Percentiles rank a stretch among this genome's conserved stretches.
Conservation (phyloP, 2,329 filamentous ascomycete genomes). For the Monilinia vaccinii-corymbosi region DNA sequence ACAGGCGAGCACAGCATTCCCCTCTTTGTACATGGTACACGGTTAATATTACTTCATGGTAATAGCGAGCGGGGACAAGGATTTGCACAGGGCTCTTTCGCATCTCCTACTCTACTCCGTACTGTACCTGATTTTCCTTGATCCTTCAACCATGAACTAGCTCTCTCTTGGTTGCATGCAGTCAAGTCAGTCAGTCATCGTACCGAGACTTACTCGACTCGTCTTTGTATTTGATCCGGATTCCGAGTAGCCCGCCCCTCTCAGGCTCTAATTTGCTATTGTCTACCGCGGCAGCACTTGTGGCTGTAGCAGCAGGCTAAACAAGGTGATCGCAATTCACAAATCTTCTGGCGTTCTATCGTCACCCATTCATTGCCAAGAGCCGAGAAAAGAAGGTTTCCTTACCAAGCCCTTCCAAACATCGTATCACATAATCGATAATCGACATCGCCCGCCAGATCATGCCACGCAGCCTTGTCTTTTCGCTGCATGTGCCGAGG, state of each 20-base stretch:
- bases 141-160: not conserved
- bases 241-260: not conserved
- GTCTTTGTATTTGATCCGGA: not conserved
- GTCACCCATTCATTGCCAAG: not conserved
- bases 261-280: too few species aligned
- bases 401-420: not conserved
- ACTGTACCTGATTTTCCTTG: not conserved
- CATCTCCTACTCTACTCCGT: not conserved
- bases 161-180: not conserved
- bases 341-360: not conserved
- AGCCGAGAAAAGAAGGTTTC: not conserved
- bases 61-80: too few species aligned
- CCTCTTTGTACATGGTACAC: not conserved
- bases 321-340: not conserved
- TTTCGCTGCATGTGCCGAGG: not conserved
- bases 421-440: slow-evolving; percentile 4
- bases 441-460: too few species aligned
- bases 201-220: not conserved
- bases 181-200: not conserved
- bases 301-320: not conserved
- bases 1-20: not conserved
- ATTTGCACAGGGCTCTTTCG: not conserved
- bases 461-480: not conserved
- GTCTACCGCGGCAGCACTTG: not conserved
- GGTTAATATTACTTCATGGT: too few species aligned